Percentiles rank a stretch among this genome's conserved stretches.
Evolutionary conservation across 1,284 basidiomycete genomes (phyloP).

Genomic region (Melampsora larici-populina): DNA sequence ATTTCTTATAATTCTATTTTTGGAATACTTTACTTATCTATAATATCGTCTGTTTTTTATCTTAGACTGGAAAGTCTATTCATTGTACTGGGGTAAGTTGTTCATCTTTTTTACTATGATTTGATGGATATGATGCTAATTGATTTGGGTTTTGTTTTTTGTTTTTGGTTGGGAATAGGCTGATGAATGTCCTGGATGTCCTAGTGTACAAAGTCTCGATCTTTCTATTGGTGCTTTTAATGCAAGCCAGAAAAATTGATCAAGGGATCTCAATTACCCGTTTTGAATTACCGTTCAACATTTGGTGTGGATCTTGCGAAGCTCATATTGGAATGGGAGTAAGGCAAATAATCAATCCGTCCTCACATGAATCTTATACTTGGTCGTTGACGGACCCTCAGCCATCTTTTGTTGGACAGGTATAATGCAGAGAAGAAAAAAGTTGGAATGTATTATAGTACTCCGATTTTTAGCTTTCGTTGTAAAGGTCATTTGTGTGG

Average conservation of each 20-base stretch:
- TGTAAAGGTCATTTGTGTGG: constrained; percentile 95
- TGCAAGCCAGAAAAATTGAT: constrained; percentile 80
- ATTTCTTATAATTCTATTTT: no score
- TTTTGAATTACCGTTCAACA: constrained; percentile 92
- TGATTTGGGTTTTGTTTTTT: background rate
- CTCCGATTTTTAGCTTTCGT: constrained; percentile 86
- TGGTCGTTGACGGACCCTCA: no score
- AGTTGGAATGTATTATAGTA: constrained; percentile 89
- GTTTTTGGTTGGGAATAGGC: no score
- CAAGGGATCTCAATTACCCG: constrained; percentile 89
- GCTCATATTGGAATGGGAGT: constrained; percentile 95
- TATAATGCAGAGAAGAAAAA: constrained; percentile 99
- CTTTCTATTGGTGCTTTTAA: constrained; percentile 20
- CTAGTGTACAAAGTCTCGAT: constrained; percentile 17
- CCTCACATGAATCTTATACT: background rate
- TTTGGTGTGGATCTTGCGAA: constrained; percentile 93
- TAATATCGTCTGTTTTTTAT: background rate
- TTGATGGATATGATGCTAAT: background rate
- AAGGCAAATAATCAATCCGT: background rate
- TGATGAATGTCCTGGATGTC: constrained; percentile 34
- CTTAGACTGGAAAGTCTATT: constrained; percentile 20
- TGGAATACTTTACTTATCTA: no score
- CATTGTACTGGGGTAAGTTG: constrained; percentile 21
- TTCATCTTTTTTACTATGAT: background rate
- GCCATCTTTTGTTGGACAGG: constrained; percentile 56